Evolutionary conservation across 768 basidiomycete genomes (phyloP).

Genomic region (Suillus alpinus): DNA sequence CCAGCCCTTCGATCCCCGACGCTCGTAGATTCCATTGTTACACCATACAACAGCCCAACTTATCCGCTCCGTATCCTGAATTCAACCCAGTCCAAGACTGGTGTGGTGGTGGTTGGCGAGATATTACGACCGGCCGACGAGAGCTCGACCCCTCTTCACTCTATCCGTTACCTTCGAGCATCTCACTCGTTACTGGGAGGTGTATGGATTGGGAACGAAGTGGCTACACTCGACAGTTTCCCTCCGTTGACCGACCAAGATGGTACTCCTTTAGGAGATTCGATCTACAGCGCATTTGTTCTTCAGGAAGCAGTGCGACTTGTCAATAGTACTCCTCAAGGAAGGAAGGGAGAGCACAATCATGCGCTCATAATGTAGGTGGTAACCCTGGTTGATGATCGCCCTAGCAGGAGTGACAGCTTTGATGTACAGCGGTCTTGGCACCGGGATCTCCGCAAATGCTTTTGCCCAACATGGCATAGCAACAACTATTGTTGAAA

Average conservation of each 20-base stretch:
- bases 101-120: slow-evolving; percentile 82
- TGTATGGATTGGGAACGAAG: slow-evolving; percentile 69
- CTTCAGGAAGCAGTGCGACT: slow-evolving; percentile 84
- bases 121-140: slow-evolving; percentile 40
- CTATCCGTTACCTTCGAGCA: slow-evolving; percentile 59
- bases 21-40: slow-evolving; percentile 50
- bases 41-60: slow-evolving; percentile 49
- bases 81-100: slow-evolving; percentile 69
- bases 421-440: slow-evolving; percentile 67
- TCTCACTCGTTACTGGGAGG: slow-evolving; percentile 69
- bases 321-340: slow-evolving; percentile 48
- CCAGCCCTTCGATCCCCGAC: slow-evolving; percentile 50
- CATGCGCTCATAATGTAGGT: slow-evolving; percentile 74
- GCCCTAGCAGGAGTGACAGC: slow-evolving; percentile 9
- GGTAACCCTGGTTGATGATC: background rate
- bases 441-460: slow-evolving; percentile 77
- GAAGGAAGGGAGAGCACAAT: slow-evolving; percentile 35
- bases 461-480: slow-evolving; percentile 70
- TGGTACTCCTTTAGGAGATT: slow-evolving; percentile 62
- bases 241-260: slow-evolving; percentile 48
- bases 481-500: slow-evolving; percentile 83
- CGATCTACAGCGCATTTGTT: slow-evolving; percentile 81
- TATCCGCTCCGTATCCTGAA: slow-evolving; percentile 66
- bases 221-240: slow-evolving; percentile 40
- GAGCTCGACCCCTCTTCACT: slow-evolving; percentile 37